A percentile compares a stretch with the other conserved stretches of the same genome.
phyloP scores from a whole-genome alignment of 2,329 filamentous ascomycete genomes.

The Aspergillus unguis region DNA sequence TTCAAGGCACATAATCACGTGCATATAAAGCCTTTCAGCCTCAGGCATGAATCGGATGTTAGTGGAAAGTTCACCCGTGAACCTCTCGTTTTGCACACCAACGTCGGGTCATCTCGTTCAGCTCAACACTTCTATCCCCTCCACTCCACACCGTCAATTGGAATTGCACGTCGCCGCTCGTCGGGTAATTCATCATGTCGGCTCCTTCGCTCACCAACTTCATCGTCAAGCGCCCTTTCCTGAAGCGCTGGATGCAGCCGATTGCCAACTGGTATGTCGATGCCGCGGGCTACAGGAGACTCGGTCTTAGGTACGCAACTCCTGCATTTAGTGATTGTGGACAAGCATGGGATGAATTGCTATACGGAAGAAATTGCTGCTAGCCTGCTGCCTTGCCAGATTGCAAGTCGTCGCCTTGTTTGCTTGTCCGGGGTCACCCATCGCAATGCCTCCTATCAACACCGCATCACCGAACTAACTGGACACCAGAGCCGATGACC shows the following conservation, averaged over 20 bases:
- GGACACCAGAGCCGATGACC: constrained; percentile 74
- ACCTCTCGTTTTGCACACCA: constrained; percentile 41
- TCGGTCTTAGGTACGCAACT: constrained; percentile 74
- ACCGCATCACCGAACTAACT: constrained; percentile 11
- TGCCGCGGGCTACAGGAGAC: constrained; percentile 85
- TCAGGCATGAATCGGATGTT: constrained; percentile 25
- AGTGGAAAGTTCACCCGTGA: constrained; percentile 29
- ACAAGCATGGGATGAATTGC: constrained; percentile 9
- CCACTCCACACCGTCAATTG: constrained; percentile 33
- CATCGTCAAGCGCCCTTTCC: constrained; percentile 81
- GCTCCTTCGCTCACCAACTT: constrained; percentile 70
- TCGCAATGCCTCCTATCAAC: neutral
- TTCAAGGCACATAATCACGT: constrained; percentile 19
- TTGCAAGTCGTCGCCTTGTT: neutral
- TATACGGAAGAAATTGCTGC: neutral
- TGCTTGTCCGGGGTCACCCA: constrained; percentile 13
- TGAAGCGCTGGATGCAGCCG: constrained; percentile 73
- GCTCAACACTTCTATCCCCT: constrained; percentile 27
- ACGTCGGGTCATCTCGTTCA: constrained; percentile 37
- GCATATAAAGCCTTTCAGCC: constrained; percentile 11
- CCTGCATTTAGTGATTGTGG: constrained; percentile 2
- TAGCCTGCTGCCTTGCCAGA: neutral
- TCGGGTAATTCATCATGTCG: constrained; percentile 57
- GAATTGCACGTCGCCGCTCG: constrained; percentile 14
- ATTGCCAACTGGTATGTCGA: constrained; percentile 85